Conservation (phyloP, 2,329 filamentous ascomycete species). For the Aspergillus chevalieri region DNA sequence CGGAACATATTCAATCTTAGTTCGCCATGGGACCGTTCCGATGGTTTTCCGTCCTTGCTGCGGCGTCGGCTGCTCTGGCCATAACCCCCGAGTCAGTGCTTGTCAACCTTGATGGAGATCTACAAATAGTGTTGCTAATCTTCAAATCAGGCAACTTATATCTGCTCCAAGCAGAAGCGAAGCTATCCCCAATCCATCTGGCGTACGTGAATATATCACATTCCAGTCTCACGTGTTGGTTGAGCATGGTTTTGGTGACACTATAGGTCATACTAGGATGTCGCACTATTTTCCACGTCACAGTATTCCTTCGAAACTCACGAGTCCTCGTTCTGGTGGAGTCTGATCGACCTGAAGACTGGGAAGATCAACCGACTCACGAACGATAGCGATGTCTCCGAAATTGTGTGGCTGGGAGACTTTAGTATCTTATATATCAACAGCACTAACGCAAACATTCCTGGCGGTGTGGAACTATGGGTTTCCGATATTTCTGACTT, state of each 20-base stretch:
- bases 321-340: conserved; percentile 54
- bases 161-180: conserved; percentile 32
- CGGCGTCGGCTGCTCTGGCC: conserved; percentile 17
- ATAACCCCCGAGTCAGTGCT: conserved; percentile 25
- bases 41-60: conserved; percentile 19
- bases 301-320: conserved; percentile 77
- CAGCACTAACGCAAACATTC: conserved; percentile 33
- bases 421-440: conserved; percentile 55
- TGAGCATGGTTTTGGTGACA: neutral
- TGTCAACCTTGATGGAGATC: too few relatives aligned
- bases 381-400: conserved; percentile 58
- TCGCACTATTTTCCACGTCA: conserved; percentile 53
- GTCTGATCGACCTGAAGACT: conserved; percentile 64
- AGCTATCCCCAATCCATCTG: conserved; percentile 34
- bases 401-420: conserved; percentile 70
- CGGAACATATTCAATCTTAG: neutral
- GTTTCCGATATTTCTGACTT: conserved; percentile 30
- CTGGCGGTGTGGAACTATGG: conserved; percentile 37
- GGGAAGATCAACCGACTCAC: conserved; percentile 62
- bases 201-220: conserved; percentile 23
- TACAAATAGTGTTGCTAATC: too few relatives aligned
- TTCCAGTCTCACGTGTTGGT: conserved; percentile 1
- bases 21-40: conserved; percentile 18
- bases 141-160: conserved; percentile 25
- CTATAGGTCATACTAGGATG: conserved; percentile 19